phyloP scores from a whole-genome alignment of 352 stramenopile genomes.

The Globisporangium apiculatum region DNA sequence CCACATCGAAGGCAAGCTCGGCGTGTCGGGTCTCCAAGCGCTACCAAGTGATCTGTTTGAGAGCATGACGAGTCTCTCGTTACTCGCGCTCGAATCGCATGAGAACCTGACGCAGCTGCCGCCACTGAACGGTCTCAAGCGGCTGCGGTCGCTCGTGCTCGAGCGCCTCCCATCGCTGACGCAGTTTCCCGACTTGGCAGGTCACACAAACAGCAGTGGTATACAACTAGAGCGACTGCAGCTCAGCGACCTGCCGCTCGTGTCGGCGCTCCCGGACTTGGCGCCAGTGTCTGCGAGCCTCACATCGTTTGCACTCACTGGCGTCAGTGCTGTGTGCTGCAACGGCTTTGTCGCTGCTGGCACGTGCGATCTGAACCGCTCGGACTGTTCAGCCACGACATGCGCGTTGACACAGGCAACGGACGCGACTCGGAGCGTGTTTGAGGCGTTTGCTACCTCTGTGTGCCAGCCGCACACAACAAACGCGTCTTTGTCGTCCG shows the following conservation, averaged over 20 bases:
- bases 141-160: slow-evolving; percentile 15
- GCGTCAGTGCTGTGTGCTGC: slow-evolving; percentile 17
- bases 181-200: slow-evolving; percentile 13
- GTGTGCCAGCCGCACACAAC: slow-evolving; percentile 10
- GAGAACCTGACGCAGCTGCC: slow-evolving; percentile 9
- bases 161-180: slow-evolving; percentile 14
- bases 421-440: slow-evolving; percentile 11
- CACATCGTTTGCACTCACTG: slow-evolving; percentile 9
- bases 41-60: slow-evolving; percentile 18
- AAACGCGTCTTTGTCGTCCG: slow-evolving; percentile 4
- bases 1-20: slow-evolving; percentile 9
- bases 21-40: slow-evolving; percentile 6
- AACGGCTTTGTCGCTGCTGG: slow-evolving; percentile 20
- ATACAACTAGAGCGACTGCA: slow-evolving; percentile 7
- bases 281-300: slow-evolving; percentile 9
- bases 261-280: slow-evolving; percentile 17
- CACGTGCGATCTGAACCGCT: slow-evolving; percentile 18
- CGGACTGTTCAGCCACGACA: slow-evolving; percentile 13
- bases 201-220: background rate
- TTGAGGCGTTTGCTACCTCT: slow-evolving; percentile 14
- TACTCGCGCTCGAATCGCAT: slow-evolving; percentile 13
- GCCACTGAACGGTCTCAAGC: slow-evolving; percentile 10
- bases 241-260: slow-evolving; percentile 8
- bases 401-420: slow-evolving; percentile 6
- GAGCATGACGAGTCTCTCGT: slow-evolving; percentile 13